Evolutionary conservation across 371 early-diverging fungal species (phyloP), one percentile per base, ranked within the genome.

Genomic region (Rhizopus sp.): DNA sequence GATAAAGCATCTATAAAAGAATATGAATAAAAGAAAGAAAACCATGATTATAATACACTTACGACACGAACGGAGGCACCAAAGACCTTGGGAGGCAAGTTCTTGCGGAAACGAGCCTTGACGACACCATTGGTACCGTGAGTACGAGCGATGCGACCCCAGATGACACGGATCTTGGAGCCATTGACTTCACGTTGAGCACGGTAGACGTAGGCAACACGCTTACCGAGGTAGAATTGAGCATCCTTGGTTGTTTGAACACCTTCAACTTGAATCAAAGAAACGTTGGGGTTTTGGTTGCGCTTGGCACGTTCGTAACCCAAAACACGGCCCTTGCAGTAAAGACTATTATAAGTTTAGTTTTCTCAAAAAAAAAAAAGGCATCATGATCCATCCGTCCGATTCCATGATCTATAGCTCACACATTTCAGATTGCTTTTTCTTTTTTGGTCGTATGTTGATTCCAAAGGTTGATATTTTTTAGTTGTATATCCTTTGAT

Each of bases 111-210:
- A 78, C 88, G 91, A 60, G 96, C 97, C 72, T 92, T 87, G 69
- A 96, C 97, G 50, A 88, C 90, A 63, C 97, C 97, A 52, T 54
- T 64, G 60, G 89, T 94, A 68, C 98, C 97, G 82, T 97, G 97
- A 67, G 92, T 60, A 69, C 96, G 90, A 71, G 93, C 89, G 77
- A 97, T 80, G 59, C 91, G 88, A 64, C 98, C 98, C 97, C 97
- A 97, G 84, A 97, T 94, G 73, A 89, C 90, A 72, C 97, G 89
- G 81, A 93, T 81, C 79, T 90, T 87, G 81, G 90, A 85, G 66
- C 95, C 96, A 79, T 94, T 89, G 66, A 89, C 86, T 69, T 89
- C 87, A 63, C 88, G 87, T 84, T 93, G 90, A 67, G 93, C 93
- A 61, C 87, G 87, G 85, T 93, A 93, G 73, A 90, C 83, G 55